phyloP scores from a whole-genome alignment of 306 rosid species.

The Vicia villosa region DNA sequence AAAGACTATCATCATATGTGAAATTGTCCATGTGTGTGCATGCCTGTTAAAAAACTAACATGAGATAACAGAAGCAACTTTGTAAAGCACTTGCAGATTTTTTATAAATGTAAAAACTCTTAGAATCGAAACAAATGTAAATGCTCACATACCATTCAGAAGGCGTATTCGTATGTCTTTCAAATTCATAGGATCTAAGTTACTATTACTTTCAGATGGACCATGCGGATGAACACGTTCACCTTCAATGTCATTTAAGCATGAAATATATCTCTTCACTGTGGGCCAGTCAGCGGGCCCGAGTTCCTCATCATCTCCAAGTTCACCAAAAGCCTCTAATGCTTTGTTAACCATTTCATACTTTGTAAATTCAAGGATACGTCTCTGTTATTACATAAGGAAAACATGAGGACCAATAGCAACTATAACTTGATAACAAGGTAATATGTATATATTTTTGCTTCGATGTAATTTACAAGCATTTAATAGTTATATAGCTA shows the following conservation, averaged over 20 bases:
- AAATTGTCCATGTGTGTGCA: neutral
- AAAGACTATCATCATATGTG: constrained; percentile 11
- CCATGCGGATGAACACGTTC: constrained; percentile 68
- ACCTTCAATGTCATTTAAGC: constrained; percentile 65
- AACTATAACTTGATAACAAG: too few species aligned
- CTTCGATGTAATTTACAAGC: constrained; percentile 16
- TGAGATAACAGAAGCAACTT: constrained; percentile 16
- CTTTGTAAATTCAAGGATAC: constrained; percentile 79
- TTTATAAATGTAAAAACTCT: constrained; percentile 1
- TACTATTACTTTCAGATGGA: constrained; percentile 46
- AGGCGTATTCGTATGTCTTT: constrained; percentile 78
- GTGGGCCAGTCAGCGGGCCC: constrained; percentile 95
- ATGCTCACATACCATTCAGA: constrained; percentile 67
- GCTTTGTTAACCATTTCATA: constrained; percentile 92
- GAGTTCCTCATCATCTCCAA: constrained; percentile 95
- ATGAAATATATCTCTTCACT: constrained; percentile 72
- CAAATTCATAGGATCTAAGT: constrained; percentile 62
- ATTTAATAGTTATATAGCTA: neutral
- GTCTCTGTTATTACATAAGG: constrained; percentile 54
- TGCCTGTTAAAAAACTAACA: neutral
- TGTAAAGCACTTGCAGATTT: constrained; percentile 1
- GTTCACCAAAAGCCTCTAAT: constrained; percentile 80
- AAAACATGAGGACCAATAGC: constrained; percentile 15
- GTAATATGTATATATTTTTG: neutral
- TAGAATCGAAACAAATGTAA: constrained; percentile 14